Evolutionary conservation across 495 filamentous ascomycete species (phyloP).

Genomic region (Trichoderma virens): DNA sequence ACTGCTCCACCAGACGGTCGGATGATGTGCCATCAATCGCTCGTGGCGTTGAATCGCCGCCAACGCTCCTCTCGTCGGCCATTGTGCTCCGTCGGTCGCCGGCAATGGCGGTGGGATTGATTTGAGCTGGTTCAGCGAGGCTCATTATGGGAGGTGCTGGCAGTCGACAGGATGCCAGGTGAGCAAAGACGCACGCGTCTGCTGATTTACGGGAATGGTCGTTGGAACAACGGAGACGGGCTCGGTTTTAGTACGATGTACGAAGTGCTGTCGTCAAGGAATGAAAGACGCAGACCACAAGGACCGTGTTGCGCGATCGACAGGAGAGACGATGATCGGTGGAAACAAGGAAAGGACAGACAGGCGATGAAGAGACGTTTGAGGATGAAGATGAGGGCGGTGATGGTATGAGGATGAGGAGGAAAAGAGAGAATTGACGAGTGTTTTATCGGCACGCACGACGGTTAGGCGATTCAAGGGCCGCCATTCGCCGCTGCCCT

Average conservation of each 20-base stretch:
- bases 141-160: slow-evolving; percentile 15
- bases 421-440: neutral
- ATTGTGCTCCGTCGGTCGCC: slow-evolving; percentile 15
- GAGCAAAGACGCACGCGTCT: neutral
- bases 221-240: neutral
- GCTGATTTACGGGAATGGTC: neutral
- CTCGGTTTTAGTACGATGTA: neutral
- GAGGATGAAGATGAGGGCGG: neutral
- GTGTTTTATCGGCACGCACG: slow-evolving; percentile 5
- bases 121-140: slow-evolving; percentile 11
- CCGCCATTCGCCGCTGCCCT: slow-evolving; percentile 7
- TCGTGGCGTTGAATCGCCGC: slow-evolving; percentile 30
- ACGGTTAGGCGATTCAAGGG: slow-evolving; percentile 6
- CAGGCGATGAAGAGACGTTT: neutral
- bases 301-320: neutral
- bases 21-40: slow-evolving; percentile 21
- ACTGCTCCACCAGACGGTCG: slow-evolving; percentile 23
- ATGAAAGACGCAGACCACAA: neutral
- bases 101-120: neutral
- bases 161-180: neutral
- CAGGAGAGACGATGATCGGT: slow-evolving; percentile 7
- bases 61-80: slow-evolving; percentile 23
- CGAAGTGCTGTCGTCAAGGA: neutral
- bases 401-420: neutral
- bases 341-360: neutral